Evolutionary conservation across 2,329 filamentous ascomycete genomes (phyloP), one percentile per base, ranked within the genome.

Genomic region (Botrytis hyacinthi): DNA sequence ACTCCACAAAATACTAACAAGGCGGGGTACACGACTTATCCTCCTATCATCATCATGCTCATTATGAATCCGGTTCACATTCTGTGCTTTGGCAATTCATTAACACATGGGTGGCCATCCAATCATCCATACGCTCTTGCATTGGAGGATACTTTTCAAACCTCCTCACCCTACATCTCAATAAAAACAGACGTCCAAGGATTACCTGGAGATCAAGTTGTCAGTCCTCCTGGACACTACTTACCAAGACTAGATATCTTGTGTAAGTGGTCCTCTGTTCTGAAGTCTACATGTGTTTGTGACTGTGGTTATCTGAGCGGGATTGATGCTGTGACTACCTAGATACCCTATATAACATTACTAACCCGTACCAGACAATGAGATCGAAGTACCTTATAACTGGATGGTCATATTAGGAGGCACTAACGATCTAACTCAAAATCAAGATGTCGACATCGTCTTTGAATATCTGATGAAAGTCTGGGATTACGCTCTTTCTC

Each of bases 371-470:
- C 12, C 26, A 78, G 76, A 77, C 54, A 54, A 77, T 72, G 75
- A 76, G 62, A 46, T 62, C 32, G 18, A 75, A 8, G 35, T 37
- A 8, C 77, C 78, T 16, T 80, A 79, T 32, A 87, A 91, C 82
- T 92, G 89, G 88, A 85, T 87, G 22, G 85, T 92, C 46, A 81
- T 91, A 7, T 84, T 92, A 3, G 90, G 88, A 14, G 90, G 90
- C 3, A 91, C 90, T 67, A 92, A 92, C 77, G 90, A 92, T 76
- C 80, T 92, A 8, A 86, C 81, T 35, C 83, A 83, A 74, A 78
- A 79, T 14, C 76, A 77, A 48, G 22, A 63, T 3, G 76, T 84
- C 14, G 80, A 85, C 1, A 78, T 82, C 2, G 87, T 90, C 35
- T 86, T 86, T 76, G 78, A 83, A 10, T 82, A 82, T 14, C 84